Evolutionary conservation across 495 filamentous ascomycete species (phyloP), one percentile per base, ranked within the genome.

Genomic region (Podospora didyma): DNA sequence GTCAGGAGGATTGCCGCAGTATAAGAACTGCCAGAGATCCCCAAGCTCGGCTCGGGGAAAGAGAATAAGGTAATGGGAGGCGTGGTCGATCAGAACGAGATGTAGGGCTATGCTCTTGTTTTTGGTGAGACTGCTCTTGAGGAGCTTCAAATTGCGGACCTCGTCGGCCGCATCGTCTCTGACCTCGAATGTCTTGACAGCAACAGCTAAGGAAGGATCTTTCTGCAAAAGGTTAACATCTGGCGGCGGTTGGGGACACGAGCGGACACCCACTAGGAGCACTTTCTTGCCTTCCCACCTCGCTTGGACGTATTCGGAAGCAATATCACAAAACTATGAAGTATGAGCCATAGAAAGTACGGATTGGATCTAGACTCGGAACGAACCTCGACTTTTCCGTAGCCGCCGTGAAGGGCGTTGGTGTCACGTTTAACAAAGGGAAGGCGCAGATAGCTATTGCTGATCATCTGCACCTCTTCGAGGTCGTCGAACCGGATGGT

Each of bases 21-120:
- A 31, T 6, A 56, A 19, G 26, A 56, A 56, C 31, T 56, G 54
- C 54, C 46, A 49, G 10, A 56, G 35, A 34, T 56, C 54, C 5
- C 54, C 54, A 1, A 49, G 20, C 46, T 41, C 41, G 10, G 54
- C 54, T 5, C 46, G 45, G 12, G 46, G 46, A 17, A 56, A 56
- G 17, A 56, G 49, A n/a, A 56, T 56, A 1, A 42, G 9, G 46
- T 21, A 50, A 2, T 56, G 17, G 28, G 46, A 23, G 28, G 12
- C 45, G 42, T 50, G 54, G 16, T 50, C 45, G 46, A 56, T 49
- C n/a, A 56, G 9, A 1, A 7, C 45, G 11, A 21, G 24, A 28
- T 56, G 54, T 22, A 56, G 19, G 1, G 54, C 23, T n/a, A 50
- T 49, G 45, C 34, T 49, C n/a, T 42, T 14, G 28, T 50, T 56